Conservation (phyloP, 768 basidiomycete genomes). For the Calocera viscosa region DNA sequence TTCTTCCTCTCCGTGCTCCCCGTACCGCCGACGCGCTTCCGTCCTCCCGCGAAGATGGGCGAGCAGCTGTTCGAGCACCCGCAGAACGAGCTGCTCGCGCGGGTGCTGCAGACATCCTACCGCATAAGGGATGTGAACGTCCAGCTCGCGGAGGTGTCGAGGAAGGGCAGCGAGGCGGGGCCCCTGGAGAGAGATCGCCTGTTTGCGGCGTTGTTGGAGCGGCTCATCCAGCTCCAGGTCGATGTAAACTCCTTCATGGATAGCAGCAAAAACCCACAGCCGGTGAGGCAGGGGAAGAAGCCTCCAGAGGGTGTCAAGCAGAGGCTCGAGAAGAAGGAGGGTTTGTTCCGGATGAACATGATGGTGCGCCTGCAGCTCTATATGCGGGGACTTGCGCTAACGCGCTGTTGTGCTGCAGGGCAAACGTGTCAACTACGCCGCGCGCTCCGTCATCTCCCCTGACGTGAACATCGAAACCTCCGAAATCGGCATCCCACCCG, state of each 20-base stretch:
- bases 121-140: slow-evolving; percentile 64
- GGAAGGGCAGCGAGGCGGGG: slow-evolving; percentile 35
- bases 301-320: slow-evolving; percentile 94
- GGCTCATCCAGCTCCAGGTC: slow-evolving; percentile 77
- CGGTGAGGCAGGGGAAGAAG: slow-evolving; percentile 73
- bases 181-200: slow-evolving; percentile 41
- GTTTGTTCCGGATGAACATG: slow-evolving; percentile 96
- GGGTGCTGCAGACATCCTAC: slow-evolving; percentile 68
- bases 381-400: background rate
- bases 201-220: slow-evolving; percentile 59
- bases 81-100: slow-evolving; percentile 81
- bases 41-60: slow-evolving; percentile 83
- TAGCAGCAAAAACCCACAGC: slow-evolving; percentile 82
- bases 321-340: slow-evolving; percentile 95
- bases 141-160: slow-evolving; percentile 47
- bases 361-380: slow-evolving; percentile 52
- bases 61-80: slow-evolving; percentile 92
- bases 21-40: slow-evolving; percentile 88
- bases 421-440: slow-evolving; percentile 98
- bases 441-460: slow-evolving; percentile 98
- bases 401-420: no score
- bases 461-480: slow-evolving; percentile 98
- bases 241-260: slow-evolving; percentile 97
- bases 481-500: slow-evolving; percentile 95
- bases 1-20: slow-evolving; percentile 92